Conservation (phyloP, 2,329 filamentous ascomycete species). For the Trichoderma breve region DNA sequence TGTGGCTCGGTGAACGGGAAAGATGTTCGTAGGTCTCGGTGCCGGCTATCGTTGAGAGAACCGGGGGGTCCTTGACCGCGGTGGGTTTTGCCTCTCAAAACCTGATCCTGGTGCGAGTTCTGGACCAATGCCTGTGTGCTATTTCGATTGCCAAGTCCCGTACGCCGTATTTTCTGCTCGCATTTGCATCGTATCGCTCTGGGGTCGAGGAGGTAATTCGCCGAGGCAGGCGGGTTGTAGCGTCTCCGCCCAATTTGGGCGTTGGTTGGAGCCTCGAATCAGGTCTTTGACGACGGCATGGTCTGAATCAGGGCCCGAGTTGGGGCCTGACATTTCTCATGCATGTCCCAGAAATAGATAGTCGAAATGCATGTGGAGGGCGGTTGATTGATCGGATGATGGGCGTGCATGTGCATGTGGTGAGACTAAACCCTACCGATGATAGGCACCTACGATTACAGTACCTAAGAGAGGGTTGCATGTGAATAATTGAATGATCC, state of each 20-base stretch:
- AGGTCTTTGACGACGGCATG: not conserved
- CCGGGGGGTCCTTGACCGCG: not conserved
- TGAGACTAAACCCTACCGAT: not conserved
- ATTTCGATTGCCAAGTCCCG: not conserved
- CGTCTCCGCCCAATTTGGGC: not conserved
- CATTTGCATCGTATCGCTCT: not conserved
- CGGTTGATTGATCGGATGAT: not conserved
- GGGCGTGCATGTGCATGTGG: not conserved
- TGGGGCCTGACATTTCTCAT: not conserved
- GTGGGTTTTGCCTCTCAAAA: not conserved
- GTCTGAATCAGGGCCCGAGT: not conserved
- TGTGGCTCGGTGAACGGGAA: not conserved
- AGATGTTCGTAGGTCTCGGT: not conserved
- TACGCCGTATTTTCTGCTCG: not conserved
- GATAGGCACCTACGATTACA: not conserved
- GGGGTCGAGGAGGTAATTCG: not conserved
- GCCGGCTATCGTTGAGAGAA: not conserved
- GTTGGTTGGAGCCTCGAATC: not conserved
- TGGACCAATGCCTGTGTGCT: not conserved
- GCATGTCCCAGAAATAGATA: not conserved
- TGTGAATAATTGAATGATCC: not conserved
- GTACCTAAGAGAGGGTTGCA: not conserved
- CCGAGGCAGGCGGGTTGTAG: not conserved
- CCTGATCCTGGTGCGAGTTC: not conserved
- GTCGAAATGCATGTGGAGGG: not conserved